Base-by-base conservation (phyloP, 2,329 filamentous ascomycete genomes). In the Exophiala oligosperma region DNA sequence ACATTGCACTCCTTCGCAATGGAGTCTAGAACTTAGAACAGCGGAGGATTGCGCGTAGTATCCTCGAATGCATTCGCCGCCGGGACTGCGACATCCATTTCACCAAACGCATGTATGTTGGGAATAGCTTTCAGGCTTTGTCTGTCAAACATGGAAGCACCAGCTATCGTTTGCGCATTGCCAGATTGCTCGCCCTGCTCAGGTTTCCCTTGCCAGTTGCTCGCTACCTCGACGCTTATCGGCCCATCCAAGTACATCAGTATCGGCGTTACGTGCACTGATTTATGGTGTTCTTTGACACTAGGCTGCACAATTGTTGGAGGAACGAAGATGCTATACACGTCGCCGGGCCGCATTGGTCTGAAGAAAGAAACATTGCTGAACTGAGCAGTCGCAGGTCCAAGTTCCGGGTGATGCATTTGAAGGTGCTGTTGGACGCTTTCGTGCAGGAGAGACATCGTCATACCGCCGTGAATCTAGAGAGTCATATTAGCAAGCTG, bases 371-470 rank as follows among this genome's bases (percentile, higher is more conserved):
- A 79, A 49, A 92, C 69, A 59, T 83, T 76, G 35, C 87, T 87
- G 73, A 66, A 83, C 80, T 35, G 79, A 81, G 46, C 76, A 73
- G 7, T 71, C 73, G 1, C 77, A 76, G 61, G 84, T 12, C 59
- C 62, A n/a, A 56, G 53, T 6, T 60, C 49, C 8, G 44, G 46
- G 40, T 64, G 57, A 44, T 63, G 61, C 12, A 58, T 59, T 26
- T 60, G 52, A 24, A 66, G 41, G 37, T 67, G 64, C 32, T 58
- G 61, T 9, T 85, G 84, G 61, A 90, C 77, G 52, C 81, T 82
- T 75, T 92, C 89, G 70, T 90, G 84, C 38, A 92, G 73, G 2
- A 90, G 71, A 0, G 86, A 91, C 6, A 86, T 87, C 49, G 89
- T 78, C 5, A 81, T 78, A 12, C 89, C 89, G 55, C 89, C 89